Conservation (phyloP, 2,329 filamentous ascomycete species). For the Coleophoma cylindrospora region DNA sequence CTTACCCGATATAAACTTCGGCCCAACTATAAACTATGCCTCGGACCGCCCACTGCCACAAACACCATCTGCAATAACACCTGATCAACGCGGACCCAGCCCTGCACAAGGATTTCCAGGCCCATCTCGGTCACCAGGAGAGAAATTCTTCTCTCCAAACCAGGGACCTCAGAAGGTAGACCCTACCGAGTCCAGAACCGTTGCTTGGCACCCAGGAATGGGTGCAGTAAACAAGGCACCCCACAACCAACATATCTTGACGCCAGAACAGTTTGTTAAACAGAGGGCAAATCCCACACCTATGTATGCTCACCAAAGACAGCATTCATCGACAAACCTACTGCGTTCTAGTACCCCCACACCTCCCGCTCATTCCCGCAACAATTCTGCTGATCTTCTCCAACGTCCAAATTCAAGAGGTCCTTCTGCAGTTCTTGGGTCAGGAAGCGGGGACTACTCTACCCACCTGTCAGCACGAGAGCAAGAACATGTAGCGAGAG, state of each 20-base stretch:
- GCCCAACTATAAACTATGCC: conserved; percentile 69
- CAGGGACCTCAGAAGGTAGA: conserved; percentile 38
- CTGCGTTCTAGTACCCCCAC: conserved; percentile 36
- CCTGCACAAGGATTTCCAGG: neutral
- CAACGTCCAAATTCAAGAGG: conserved; percentile 55
- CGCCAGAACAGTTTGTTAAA: conserved; percentile 79
- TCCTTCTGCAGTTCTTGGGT: conserved; percentile 34
- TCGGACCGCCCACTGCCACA: conserved; percentile 5
- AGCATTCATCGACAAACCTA: conserved; percentile 46
- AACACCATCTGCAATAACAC: conserved; percentile 8
- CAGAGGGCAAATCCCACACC: conserved; percentile 62
- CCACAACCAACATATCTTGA: conserved; percentile 45
- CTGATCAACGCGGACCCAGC: neutral
- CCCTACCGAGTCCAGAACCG: conserved; percentile 54
- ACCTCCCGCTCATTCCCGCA: conserved; percentile 38
- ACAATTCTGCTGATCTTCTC: conserved; percentile 41
- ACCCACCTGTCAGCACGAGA: conserved; percentile 75
- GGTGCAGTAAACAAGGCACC: conserved; percentile 40
- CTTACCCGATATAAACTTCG: conserved; percentile 79
- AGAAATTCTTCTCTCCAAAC: conserved; percentile 30
- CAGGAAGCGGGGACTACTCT: conserved; percentile 39
- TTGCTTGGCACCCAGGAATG: conserved; percentile 76
- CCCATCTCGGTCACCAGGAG: conserved; percentile 31
- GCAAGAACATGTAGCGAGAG: conserved; percentile 80
- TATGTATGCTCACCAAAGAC: conserved; percentile 54